These are phyloP conservation scores for Aspergillus sp. DNA, from an alignment of 2,329 filamentous ascomycete species.

Conservation along the genomic window DNA sequence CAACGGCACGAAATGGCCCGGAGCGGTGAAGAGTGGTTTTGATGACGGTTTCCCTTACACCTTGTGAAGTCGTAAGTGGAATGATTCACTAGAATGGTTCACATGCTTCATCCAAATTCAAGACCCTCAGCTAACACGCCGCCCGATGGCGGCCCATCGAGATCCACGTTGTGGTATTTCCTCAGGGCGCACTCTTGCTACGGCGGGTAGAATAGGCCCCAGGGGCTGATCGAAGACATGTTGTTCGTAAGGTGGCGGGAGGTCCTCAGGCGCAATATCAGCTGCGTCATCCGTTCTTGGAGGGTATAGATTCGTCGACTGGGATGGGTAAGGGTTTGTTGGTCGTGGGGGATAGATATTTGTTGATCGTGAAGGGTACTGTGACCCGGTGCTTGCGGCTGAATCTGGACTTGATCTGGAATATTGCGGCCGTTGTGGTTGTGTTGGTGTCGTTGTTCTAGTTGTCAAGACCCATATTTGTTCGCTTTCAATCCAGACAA, in stretches of 20 bases:
- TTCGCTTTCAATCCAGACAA: slow-evolving; percentile 33
- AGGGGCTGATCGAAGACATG: slow-evolving; percentile 23
- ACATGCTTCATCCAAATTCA: background rate
- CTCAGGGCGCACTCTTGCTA: background rate
- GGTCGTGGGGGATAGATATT: background rate
- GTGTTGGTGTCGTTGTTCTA: background rate
- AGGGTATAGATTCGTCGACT: background rate
- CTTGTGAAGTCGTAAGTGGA: background rate
- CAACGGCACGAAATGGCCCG: background rate
- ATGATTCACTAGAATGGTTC: background rate
- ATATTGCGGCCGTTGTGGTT: background rate
- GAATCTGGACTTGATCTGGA: background rate
- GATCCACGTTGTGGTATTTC: slow-evolving; percentile 8
- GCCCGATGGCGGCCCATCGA: slow-evolving; percentile 26
- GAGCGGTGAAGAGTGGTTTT: background rate
- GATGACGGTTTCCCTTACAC: background rate
- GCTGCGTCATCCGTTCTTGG: background rate
- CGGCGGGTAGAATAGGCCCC: slow-evolving; percentile 2
- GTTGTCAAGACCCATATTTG: slow-evolving; percentile 28
- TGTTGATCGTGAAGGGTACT: background rate
- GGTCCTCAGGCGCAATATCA: slow-evolving; percentile 7
- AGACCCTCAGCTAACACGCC: slow-evolving; percentile 18
- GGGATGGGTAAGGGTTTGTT: background rate
- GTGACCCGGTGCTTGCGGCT: background rate
- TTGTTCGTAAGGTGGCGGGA: slow-evolving; percentile 30